Percentiles rank a stretch among this genome's conserved stretches.
Conservation (phyloP, 192 early-diverging fungal species). For the Umbelopsis sp. region DNA sequence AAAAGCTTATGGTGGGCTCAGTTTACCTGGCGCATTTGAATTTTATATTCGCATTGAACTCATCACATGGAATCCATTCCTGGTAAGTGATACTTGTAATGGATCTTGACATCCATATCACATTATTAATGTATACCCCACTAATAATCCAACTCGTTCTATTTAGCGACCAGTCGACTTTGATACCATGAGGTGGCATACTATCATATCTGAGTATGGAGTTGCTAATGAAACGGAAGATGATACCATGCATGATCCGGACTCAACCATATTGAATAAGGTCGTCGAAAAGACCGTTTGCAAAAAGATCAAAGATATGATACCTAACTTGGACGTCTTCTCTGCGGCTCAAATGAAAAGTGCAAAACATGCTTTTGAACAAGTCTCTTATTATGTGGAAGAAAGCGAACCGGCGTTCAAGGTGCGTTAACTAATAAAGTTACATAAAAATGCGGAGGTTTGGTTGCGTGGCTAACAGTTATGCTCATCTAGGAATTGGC, state of each 20-base stretch:
- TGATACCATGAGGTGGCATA: constrained; percentile 44
- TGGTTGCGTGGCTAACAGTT: not conserved
- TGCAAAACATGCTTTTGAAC: constrained; percentile 29
- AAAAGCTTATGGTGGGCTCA: constrained; percentile 57
- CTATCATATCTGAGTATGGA: constrained; percentile 30
- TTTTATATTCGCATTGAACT: constrained; percentile 57
- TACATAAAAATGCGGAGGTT: not conserved
- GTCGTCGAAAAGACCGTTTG: constrained; percentile 35
- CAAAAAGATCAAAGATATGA: constrained; percentile 23
- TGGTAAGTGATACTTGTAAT: constrained; percentile 22
- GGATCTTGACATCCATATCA: too few relatives aligned
- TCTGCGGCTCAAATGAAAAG: constrained; percentile 27
- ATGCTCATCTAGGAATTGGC: not conserved
- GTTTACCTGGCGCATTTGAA: constrained; percentile 57
- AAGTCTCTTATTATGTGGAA: constrained; percentile 42
- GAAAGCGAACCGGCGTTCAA: constrained; percentile 23
- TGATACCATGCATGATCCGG: constrained; percentile 23
- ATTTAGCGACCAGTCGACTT: constrained; percentile 25
- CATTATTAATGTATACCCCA: too few relatives aligned
- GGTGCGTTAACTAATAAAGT: constrained; percentile 10
- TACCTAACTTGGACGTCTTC: constrained; percentile 26
- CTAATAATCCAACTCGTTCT: not conserved
- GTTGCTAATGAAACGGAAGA: constrained; percentile 6
- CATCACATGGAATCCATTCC: constrained; percentile 53
- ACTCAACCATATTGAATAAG: constrained; percentile 38